A percentile compares a stretch with the other conserved stretches of the same genome.
Evolutionary conservation across 1,284 basidiomycete genomes (phyloP).

Genomic region (Neolentinus lepideus): DNA sequence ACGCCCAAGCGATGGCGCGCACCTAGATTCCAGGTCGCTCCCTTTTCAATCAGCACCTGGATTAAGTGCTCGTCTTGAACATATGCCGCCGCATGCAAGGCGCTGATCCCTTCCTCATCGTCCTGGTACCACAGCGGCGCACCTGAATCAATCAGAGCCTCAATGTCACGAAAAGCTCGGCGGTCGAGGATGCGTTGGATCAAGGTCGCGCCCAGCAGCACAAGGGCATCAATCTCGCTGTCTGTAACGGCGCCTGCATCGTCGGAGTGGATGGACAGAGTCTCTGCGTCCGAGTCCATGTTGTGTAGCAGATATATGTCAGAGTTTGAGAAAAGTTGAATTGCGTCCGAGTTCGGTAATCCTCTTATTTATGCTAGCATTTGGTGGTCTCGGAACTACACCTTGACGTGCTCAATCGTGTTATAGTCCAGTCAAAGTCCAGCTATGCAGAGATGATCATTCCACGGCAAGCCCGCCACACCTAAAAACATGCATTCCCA

Average conservation of each 20-base stretch:
- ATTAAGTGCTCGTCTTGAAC: constrained; percentile 58
- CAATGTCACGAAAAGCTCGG: constrained; percentile 41
- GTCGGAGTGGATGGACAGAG: not conserved
- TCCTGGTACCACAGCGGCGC: constrained; percentile 93
- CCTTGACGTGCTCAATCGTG: not conserved
- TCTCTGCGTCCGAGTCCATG: not conserved
- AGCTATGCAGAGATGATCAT: no score
- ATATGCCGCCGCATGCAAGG: constrained; percentile 87
- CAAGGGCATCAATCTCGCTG: constrained; percentile 36
- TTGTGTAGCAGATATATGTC: no score
- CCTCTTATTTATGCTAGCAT: not conserved
- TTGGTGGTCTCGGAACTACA: no score
- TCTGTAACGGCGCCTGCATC: constrained; percentile 19
- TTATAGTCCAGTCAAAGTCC: not conserved
- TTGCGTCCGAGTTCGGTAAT: not conserved
- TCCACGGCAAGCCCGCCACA: no score
- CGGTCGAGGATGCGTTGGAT: constrained; percentile 50
- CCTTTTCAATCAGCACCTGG: constrained; percentile 65
- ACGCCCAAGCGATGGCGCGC: not conserved
- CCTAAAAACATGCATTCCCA: no score
- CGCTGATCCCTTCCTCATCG: constrained; percentile 71
- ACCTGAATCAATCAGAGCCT: constrained; percentile 53
- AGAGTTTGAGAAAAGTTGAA: not conserved
- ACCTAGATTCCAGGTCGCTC: constrained; percentile 92
- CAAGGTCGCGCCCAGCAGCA: constrained; percentile 47